A percentile compares a stretch with the other conserved stretches of the same genome.
Conservation (phyloP, 768 basidiomycete genomes). For the Pleurotus djamor region DNA sequence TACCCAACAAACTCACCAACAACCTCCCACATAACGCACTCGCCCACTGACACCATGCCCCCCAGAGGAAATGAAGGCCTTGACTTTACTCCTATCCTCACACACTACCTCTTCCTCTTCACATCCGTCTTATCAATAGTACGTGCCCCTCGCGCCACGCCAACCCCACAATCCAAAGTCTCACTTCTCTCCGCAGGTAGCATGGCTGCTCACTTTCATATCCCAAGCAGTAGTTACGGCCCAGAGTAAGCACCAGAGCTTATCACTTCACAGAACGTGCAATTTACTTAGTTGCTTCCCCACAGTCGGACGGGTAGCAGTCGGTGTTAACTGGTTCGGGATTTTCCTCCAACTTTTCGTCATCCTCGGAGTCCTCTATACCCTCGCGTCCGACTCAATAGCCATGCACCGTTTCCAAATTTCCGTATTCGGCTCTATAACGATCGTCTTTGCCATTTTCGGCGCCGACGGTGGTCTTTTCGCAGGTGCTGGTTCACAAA, state of each 20-base stretch:
- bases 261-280: conserved; percentile 5
- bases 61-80: conserved; percentile 63
- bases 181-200: conserved; percentile 46
- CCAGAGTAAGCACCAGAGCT: conserved; percentile 32
- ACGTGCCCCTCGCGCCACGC: conserved; percentile 28
- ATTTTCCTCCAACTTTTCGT: conserved; percentile 77
- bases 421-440: conserved; percentile 81
- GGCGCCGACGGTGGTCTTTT: conserved; percentile 74
- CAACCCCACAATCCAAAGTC: conserved; percentile 9
- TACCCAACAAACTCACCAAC: not conserved
- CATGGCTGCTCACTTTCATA: conserved; percentile 80
- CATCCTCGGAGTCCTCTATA: conserved; percentile 69
- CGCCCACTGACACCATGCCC: conserved; percentile 32
- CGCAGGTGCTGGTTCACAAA: conserved; percentile 45
- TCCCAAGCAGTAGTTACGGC: conserved; percentile 66
- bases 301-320: conserved; percentile 39
- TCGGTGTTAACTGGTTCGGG: conserved; percentile 79
- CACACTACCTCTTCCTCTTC: conserved; percentile 89
- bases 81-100: conserved; percentile 86
- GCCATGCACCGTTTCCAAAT: conserved; percentile 93
- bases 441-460: conserved; percentile 83
- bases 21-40: no score
- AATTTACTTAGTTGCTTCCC: not conserved
- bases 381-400: conserved; percentile 86
- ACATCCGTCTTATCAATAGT: conserved; percentile 83